Conservation (phyloP, 768 basidiomycete species). For the Suillus americanus region DNA sequence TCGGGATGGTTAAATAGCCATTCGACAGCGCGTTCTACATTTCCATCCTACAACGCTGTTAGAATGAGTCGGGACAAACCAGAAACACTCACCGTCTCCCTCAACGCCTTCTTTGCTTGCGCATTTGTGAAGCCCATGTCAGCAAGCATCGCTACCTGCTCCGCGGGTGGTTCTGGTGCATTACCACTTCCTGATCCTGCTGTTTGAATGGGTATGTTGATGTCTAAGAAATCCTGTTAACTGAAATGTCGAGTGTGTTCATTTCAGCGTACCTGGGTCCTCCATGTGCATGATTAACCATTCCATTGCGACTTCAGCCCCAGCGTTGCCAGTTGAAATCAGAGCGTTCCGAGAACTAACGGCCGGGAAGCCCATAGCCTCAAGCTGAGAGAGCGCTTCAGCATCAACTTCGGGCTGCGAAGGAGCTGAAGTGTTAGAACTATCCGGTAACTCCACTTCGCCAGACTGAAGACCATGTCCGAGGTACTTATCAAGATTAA, state of each 20-base stretch:
- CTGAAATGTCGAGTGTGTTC: neutral
- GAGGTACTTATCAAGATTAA: conserved; percentile 63
- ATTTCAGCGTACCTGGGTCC: conserved; percentile 64
- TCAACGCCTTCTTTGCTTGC: conserved; percentile 85
- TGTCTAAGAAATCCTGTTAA: conserved; percentile 53
- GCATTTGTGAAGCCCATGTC: conserved; percentile 92
- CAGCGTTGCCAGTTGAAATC: conserved; percentile 78
- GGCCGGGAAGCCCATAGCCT: conserved; percentile 89
- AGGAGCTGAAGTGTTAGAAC: conserved; percentile 38
- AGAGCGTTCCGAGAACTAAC: conserved; percentile 89
- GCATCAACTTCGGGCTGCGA: conserved; percentile 68
- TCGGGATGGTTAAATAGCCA: conserved; percentile 96
- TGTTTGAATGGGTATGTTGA: conserved; percentile 71
- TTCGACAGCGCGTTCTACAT: conserved; percentile 86
- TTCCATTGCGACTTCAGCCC: conserved; percentile 85
- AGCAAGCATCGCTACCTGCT: conserved; percentile 68
- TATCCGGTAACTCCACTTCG: conserved; percentile 70
- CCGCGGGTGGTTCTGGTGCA: conserved; percentile 59
- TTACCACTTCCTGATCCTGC: conserved; percentile 23
- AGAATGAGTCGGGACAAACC: neutral
- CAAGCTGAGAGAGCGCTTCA: conserved; percentile 70
- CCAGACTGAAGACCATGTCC: conserved; percentile 68
- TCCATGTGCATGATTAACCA: conserved; percentile 97
- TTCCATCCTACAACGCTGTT: conserved; percentile 50
- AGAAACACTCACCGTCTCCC: conserved; percentile 67